Base-by-base conservation (phyloP, 73 alveolate species). In the Paramecium octaurelia region DNA sequence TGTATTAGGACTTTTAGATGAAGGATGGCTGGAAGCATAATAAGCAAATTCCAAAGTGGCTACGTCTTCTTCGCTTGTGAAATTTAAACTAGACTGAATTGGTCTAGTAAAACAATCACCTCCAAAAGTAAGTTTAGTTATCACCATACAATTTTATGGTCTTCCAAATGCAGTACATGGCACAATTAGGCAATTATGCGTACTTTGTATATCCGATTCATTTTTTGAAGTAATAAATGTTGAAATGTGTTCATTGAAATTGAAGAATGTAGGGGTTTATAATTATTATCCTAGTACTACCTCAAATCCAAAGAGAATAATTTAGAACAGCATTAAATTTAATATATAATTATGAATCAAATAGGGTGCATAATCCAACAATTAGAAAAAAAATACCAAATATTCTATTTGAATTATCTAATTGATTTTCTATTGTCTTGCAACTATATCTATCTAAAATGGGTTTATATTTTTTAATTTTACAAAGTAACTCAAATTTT, bases 171-270 rank as follows among this genome's bases (percentile, higher is more conserved):
- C 88, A 8, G 88, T 16, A 8, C 88, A 75, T 36, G 88, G 88
- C 3, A 75, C 88, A 75, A 75, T 75, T 6, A 75, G 20, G 7
- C 88, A 75, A 75, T 75, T 75, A 36, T 75, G 88, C 1, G 88
- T 34, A 40, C 64, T 34, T 34, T 18, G n/a, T 0, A 36, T 3
- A 75, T 75, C 21, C n/a, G 34, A 75, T 36, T 34, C 68, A 75
- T 75, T n/a, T 40, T 75, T 75, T 40, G 88, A 75, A 10, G 88
- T 75, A 16, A 75, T 75, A 68, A 68, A 68, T 68, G 40, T 34
- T 31, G 50, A 31, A 24, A 68, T 68, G 20, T 68, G 46, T 2
- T 34, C 84, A 8, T 68, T 34, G 50, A 68, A 68, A 31, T 68
- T 68, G 21, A 54, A 54, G 69, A 54, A 54, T 7, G 69, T 54